phyloP scores from a whole-genome alignment of 768 basidiomycete genomes.

The Boletales sp. region DNA sequence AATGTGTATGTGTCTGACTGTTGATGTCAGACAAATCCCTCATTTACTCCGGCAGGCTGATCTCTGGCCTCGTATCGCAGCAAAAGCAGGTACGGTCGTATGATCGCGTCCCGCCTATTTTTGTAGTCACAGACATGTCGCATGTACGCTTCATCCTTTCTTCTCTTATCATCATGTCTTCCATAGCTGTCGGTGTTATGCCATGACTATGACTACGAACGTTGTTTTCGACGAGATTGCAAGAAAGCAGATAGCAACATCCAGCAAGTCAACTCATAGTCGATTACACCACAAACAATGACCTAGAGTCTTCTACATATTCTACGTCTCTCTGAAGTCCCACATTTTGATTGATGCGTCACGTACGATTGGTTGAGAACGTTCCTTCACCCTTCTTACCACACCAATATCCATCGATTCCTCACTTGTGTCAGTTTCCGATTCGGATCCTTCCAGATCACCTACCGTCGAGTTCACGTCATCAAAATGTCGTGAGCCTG shows the following conservation, averaged over 20 bases:
- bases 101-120: conserved; percentile 38
- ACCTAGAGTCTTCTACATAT: not conserved
- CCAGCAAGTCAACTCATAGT: too few species aligned
- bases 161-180: conserved; percentile 10
- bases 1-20: conserved; percentile 69
- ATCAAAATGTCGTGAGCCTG: conserved; percentile 77
- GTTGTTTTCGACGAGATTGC: too few species aligned
- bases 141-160: conserved; percentile 2
- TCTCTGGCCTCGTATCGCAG: conserved; percentile 98
- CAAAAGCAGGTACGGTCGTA: conserved; percentile 98
- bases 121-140: conserved; percentile 10
- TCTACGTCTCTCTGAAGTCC: conserved; percentile 8
- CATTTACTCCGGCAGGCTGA: conserved; percentile 49
- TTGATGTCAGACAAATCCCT: not conserved
- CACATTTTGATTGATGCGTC: conserved; percentile 30
- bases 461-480: not conserved
- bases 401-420: not conserved
- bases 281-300: too few species aligned
- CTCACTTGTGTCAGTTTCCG: conserved; percentile 16
- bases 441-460: conserved; percentile 6
- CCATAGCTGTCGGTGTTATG: conserved; percentile 17
- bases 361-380: conserved; percentile 15
- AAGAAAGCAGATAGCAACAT: too few species aligned
- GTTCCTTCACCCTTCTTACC: conserved; percentile 8
- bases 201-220: conserved; percentile 17